These are phyloP conservation scores for Haplosporangium sp. DNA, from an alignment of 371 early-diverging fungal species.

Conservation along the genomic window DNA sequence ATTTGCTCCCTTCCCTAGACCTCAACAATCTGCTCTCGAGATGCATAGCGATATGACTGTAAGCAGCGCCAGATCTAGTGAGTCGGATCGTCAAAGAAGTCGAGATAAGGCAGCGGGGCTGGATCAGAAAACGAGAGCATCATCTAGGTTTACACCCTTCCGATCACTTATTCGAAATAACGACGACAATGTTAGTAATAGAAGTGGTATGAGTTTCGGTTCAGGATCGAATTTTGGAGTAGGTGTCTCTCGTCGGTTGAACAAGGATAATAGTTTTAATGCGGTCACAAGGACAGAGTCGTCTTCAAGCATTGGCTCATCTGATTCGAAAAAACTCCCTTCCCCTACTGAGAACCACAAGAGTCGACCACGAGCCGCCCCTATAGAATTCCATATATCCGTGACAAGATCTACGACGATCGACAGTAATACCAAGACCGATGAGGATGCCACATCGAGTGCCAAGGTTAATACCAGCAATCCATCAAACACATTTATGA, in stretches of 20 bases:
- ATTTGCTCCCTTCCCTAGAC: neutral
- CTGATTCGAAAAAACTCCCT: neutral
- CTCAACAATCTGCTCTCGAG: neutral
- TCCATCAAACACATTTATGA: neutral
- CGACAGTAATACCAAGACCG: neutral
- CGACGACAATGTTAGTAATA: neutral
- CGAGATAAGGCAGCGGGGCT: conserved; percentile 23
- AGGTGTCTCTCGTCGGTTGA: neutral
- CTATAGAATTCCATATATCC: neutral
- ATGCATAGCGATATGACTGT: conserved; percentile 21
- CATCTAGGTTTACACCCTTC: conserved; percentile 11
- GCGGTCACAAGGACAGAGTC: neutral
- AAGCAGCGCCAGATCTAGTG: conserved; percentile 7
- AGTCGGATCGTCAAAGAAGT: conserved; percentile 12
- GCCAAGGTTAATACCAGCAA: too few species aligned
- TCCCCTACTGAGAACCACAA: neutral
- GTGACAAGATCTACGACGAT: neutral
- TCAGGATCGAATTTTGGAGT: neutral
- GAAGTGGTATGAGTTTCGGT: neutral
- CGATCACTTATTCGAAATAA: conserved; percentile 5
- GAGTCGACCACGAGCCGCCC: neutral
- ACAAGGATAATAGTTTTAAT: neutral
- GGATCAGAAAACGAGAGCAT: conserved; percentile 17
- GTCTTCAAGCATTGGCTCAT: neutral
- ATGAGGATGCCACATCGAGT: too few species aligned